Evolutionary conservation across 495 filamentous ascomycete species (phyloP).

Genomic region (Entonaema liquescens): DNA sequence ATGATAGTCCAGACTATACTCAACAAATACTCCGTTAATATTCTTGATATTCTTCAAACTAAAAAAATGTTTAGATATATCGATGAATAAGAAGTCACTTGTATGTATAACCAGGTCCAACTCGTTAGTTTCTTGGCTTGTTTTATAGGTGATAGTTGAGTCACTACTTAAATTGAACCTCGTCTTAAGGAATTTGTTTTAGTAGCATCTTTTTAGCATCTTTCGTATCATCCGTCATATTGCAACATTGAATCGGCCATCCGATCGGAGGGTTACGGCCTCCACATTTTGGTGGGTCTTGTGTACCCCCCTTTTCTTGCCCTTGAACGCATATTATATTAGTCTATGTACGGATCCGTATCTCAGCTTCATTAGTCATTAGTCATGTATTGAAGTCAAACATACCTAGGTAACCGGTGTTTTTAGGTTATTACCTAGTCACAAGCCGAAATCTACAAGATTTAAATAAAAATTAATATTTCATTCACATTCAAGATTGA

Average conservation of each 20-base stretch:
- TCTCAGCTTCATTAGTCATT: not conserved
- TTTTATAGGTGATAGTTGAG: slow-evolving; percentile 7
- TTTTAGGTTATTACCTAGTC: too few species aligned
- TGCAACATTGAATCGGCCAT: slow-evolving; percentile 13
- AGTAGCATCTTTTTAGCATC: slow-evolving; percentile 5
- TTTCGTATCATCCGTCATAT: slow-evolving; percentile 19
- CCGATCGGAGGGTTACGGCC: slow-evolving; percentile 42
- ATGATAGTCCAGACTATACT: slow-evolving; percentile 42
- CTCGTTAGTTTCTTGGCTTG: not conserved
- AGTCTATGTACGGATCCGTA: not conserved
- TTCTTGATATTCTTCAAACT: not conserved
- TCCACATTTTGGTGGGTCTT: not conserved
- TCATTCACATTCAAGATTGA: not conserved
- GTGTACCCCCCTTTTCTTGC: not conserved
- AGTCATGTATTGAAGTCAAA: not conserved
- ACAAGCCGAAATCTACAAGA: too few species aligned
- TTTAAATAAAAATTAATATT: too few species aligned
- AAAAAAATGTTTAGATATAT: not conserved
- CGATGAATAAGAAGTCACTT: not conserved
- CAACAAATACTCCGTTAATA: not conserved
- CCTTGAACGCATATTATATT: slow-evolving; percentile 23
- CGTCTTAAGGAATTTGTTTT: not conserved
- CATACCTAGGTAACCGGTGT: too few species aligned
- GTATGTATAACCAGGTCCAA: not conserved
- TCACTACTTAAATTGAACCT: not conserved